phyloP scores from a whole-genome alignment of 805 yeast species.

The Saccharomycopsis fodiens region DNA sequence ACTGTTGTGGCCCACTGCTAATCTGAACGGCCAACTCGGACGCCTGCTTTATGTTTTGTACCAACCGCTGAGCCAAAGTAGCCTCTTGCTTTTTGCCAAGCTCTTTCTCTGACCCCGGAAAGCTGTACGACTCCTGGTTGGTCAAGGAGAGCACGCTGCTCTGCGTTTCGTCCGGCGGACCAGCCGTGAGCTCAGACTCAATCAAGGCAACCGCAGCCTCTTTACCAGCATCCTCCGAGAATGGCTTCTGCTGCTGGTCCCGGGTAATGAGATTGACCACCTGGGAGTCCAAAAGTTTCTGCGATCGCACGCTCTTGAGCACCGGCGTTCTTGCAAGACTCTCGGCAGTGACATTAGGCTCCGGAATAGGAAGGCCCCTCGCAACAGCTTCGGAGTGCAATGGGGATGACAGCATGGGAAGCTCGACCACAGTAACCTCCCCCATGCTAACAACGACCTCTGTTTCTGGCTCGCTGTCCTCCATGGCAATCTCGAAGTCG shows the following conservation, averaged over 20 bases:
- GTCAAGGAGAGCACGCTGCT: background rate
- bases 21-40: background rate
- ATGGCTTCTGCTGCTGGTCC: background rate
- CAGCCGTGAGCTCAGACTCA: background rate
- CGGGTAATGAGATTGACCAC: background rate
- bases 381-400: background rate
- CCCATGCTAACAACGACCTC: background rate
- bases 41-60: background rate
- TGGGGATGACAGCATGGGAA: too few relatives aligned
- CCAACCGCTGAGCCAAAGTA: background rate
- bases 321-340: background rate
- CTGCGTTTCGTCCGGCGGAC: background rate
- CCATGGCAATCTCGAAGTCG: slow-evolving; percentile 36
- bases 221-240: background rate
- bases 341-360: background rate
- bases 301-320: background rate
- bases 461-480: slow-evolving; percentile 27
- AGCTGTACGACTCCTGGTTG: background rate
- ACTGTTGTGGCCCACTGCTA: too few relatives aligned
- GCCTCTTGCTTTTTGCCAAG: background rate
- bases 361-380: background rate
- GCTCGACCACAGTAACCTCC: background rate
- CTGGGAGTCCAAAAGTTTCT: background rate
- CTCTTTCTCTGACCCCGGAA: slow-evolving; percentile 4
- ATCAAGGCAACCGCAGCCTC: slow-evolving; percentile 1